Conservation (phyloP, 331 rosid genomes). For the Acacia pycnantha region DNA sequence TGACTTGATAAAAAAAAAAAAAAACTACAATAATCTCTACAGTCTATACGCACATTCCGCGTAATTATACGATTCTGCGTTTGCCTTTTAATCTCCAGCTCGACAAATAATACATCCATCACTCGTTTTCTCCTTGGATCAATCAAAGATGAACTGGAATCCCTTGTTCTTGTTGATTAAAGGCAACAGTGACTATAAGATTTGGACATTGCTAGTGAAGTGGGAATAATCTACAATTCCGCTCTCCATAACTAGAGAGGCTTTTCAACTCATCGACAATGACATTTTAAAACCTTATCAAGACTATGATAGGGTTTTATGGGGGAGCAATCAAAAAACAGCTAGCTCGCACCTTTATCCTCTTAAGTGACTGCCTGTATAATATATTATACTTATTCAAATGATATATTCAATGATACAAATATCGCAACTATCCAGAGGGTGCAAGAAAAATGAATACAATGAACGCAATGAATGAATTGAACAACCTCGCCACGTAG, state of each 20-base stretch:
- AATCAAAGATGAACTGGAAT: background rate
- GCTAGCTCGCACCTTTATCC: background rate
- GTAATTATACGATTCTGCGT: background rate
- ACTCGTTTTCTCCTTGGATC: background rate
- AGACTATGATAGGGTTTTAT: slow-evolving; percentile 22
- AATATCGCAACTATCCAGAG: background rate
- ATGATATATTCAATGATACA: background rate
- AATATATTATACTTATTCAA: background rate
- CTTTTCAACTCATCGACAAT: background rate
- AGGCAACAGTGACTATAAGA: background rate
- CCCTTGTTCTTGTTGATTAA: background rate
- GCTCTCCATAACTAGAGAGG: background rate
- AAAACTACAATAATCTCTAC: too few relatives aligned
- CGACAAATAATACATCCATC: background rate
- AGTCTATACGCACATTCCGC: too few relatives aligned
- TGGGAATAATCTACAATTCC: background rate
- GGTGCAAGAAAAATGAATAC: background rate
- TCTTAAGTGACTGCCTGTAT: background rate
- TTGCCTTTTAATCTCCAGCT: background rate
- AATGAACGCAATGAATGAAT: background rate
- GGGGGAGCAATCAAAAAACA: slow-evolving; percentile 15
- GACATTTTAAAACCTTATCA: background rate
- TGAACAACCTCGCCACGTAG: background rate
- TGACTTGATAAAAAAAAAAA: too few relatives aligned
- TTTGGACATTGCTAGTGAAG: background rate